Conservation (phyloP, 768 basidiomycete genomes). For the Krasilnikovozyma curviuscula region DNA sequence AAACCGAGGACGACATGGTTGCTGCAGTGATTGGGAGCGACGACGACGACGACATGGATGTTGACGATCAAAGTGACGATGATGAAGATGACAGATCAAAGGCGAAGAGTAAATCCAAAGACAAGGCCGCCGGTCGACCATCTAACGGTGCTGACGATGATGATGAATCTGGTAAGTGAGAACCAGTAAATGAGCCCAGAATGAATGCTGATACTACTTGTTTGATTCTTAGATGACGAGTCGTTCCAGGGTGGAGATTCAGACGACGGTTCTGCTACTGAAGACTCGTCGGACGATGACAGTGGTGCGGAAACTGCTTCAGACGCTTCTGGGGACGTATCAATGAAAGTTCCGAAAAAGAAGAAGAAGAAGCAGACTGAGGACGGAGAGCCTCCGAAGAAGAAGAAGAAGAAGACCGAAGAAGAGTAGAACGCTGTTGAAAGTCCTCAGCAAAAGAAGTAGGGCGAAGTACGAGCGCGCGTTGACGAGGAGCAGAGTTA, state of each 20-base stretch:
- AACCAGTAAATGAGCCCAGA: too few relatives aligned
- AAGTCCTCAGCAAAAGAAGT: constrained; percentile 30
- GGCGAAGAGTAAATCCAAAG: not conserved
- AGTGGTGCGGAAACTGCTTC: constrained; percentile 33
- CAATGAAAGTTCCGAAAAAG: constrained; percentile 27
- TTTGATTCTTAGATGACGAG: constrained; percentile 41
- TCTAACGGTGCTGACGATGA: constrained; percentile 15
- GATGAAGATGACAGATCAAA: not conserved
- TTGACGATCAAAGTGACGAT: constrained; percentile 40
- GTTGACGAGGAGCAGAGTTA: not conserved
- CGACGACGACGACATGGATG: constrained; percentile 51
- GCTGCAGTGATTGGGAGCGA: constrained; percentile 65
- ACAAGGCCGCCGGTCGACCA: not conserved
- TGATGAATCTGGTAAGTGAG: constrained; percentile 20
- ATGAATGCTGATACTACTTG: too few relatives aligned
- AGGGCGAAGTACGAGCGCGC: constrained; percentile 19
- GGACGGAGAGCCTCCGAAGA: constrained; percentile 28
- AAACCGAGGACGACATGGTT: constrained; percentile 68
- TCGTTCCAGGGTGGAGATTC: constrained; percentile 76
- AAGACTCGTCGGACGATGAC: constrained; percentile 46
- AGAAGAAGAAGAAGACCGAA: constrained; percentile 20
- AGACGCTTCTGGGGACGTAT: constrained; percentile 32
- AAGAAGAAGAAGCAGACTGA: constrained; percentile 45
- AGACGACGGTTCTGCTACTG: constrained; percentile 64
- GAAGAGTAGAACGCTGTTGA: constrained; percentile 6